Conservation (phyloP, 75 land plant genomes). For the Cupressus sempervirens region DNA sequence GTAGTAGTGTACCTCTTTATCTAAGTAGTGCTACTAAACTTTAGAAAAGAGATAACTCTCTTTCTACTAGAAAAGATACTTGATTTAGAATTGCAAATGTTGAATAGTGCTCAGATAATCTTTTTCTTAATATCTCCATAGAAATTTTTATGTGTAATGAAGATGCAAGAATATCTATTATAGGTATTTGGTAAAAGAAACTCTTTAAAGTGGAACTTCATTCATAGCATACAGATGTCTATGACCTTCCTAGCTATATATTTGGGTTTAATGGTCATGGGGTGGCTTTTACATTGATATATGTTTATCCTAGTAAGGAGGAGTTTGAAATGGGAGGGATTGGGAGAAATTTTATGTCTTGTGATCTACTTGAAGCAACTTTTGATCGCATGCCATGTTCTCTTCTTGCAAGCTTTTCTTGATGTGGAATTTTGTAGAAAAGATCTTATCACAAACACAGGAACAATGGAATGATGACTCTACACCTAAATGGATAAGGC, state of each 20-base stretch:
- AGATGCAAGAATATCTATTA: conserved; percentile 77
- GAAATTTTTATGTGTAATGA: conserved; percentile 84
- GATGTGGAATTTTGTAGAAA: too few species aligned
- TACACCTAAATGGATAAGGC: too few species aligned
- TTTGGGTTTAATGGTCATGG: conserved; percentile 84
- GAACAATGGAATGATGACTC: too few species aligned
- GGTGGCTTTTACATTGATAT: conserved; percentile 84
- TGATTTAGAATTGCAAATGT: conserved; percentile 11
- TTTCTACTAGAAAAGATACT: conserved; percentile 38
- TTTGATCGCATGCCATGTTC: too few species aligned
- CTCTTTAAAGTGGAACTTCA: conserved; percentile 47
- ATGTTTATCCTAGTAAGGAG: conserved; percentile 65
- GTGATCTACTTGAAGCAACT: conserved; percentile 86
- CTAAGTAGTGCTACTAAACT: conserved; percentile 65
- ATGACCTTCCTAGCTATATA: conserved; percentile 96
- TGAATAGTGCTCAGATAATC: conserved; percentile 81
- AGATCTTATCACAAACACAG: too few species aligned
- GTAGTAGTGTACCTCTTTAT: too few species aligned
- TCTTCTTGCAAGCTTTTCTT: too few species aligned
- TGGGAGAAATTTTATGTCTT: conserved; percentile 77
- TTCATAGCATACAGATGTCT: conserved; percentile 92
- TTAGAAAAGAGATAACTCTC: conserved; percentile 81
- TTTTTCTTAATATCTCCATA: conserved; percentile 51
- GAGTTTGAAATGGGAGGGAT: conserved; percentile 78
- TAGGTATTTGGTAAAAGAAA: conserved; percentile 64